Conservation (phyloP, 1,284 basidiomycete genomes). For the Ganoderma lingzhi region DNA sequence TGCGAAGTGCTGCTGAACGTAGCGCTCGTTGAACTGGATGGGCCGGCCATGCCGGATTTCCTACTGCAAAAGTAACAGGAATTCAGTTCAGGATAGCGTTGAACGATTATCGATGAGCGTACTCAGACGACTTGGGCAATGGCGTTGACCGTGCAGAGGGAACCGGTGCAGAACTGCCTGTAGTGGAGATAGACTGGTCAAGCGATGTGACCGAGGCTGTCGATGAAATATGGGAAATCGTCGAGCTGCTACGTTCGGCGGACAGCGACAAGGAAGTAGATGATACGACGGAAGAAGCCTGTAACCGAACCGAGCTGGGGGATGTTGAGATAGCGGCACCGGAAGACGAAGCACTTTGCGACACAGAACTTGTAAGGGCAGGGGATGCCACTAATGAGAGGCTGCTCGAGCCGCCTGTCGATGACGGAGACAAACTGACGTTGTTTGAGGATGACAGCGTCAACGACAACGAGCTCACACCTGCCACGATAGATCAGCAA, state of each 20-base stretch:
- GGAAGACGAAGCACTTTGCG: constrained; percentile 3
- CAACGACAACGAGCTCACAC: constrained; percentile 17
- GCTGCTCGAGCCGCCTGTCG: constrained; percentile 15
- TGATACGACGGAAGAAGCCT: constrained; percentile 13
- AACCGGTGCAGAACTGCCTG: constrained; percentile 10
- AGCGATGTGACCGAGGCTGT: neutral
- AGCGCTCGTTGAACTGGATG: neutral
- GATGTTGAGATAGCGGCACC: neutral
- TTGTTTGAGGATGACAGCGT: constrained; percentile 15
- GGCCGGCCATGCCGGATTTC: constrained; percentile 15
- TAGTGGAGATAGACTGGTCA: constrained; percentile 18
- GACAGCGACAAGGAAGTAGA: constrained; percentile 10
- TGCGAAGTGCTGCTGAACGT: neutral
- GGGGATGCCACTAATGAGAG: constrained; percentile 10
- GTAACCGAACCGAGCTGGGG: constrained; percentile 3
- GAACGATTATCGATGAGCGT: neutral
- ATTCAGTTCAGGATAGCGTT: neutral
- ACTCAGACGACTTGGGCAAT: constrained; percentile 3
- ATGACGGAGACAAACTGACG: constrained; percentile 11
- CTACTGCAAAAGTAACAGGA: neutral
- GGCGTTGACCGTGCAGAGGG: neutral
- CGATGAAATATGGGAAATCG: neutral
- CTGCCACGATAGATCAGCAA: constrained; percentile 8
- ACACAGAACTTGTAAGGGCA: constrained; percentile 2
- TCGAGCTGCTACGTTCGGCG: neutral